phyloP scores from a whole-genome alignment of 257 asterid species.

The Salvia splendens region DNA sequence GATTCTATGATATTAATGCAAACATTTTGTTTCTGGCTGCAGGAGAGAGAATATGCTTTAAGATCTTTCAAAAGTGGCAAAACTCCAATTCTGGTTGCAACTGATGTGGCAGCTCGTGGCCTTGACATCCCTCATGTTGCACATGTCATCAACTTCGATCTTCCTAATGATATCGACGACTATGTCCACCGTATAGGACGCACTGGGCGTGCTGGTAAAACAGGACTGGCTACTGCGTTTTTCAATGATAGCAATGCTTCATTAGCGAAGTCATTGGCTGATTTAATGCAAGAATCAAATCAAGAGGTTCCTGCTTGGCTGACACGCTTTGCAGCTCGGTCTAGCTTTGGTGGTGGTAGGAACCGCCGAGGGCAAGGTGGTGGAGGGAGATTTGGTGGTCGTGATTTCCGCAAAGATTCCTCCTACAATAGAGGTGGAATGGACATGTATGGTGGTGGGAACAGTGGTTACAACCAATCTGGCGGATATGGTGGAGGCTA shows the following conservation, averaged over 20 bases:
- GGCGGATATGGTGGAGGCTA: slow-evolving; percentile 58
- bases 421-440: slow-evolving; percentile 52
- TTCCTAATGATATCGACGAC: slow-evolving; percentile 90
- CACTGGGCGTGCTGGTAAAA: slow-evolving; percentile 92
- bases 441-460: slow-evolving; percentile 55
- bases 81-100: slow-evolving; percentile 89
- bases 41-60: slow-evolving; percentile 89
- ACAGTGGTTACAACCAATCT: slow-evolving; percentile 36
- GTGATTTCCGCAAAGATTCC: slow-evolving; percentile 75
- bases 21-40: slow-evolving; percentile 31
- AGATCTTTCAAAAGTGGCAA: slow-evolving; percentile 87
- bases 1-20: slow-evolving; percentile 2
- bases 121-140: slow-evolving; percentile 96
- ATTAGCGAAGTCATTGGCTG: slow-evolving; percentile 71
- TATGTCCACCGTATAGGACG: slow-evolving; percentile 96
- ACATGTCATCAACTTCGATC: slow-evolving; percentile 91
- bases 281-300: slow-evolving; percentile 90
- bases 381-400: slow-evolving; percentile 72
- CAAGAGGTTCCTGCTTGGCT: slow-evolving; percentile 99
- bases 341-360: slow-evolving; percentile 52
- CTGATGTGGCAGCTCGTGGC: slow-evolving; percentile 98
- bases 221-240: slow-evolving; percentile 92
- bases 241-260: slow-evolving; percentile 80
- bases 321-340: slow-evolving; percentile 69
- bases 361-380: slow-evolving; percentile 67